phyloP scores from a whole-genome alignment of 164 flowering plant genomes.

The Stephania japonica region DNA sequence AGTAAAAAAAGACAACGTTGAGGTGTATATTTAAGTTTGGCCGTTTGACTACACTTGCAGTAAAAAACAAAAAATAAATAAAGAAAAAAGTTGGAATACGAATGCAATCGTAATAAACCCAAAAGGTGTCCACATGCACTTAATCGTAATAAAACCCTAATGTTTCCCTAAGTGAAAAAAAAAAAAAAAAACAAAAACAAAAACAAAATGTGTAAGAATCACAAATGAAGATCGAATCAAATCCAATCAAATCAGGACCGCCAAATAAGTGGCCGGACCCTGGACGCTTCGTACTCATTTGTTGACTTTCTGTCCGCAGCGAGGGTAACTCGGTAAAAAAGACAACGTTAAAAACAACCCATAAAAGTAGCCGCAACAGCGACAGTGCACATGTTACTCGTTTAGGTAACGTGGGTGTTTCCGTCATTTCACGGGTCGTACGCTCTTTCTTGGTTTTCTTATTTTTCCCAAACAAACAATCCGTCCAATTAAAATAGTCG shows the following conservation, averaged over 20 bases:
- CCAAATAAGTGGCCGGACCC: neutral
- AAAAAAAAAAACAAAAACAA: no score
- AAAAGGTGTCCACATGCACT: no score
- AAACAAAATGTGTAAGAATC: no score
- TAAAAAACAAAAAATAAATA: no score
- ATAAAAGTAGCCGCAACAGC: neutral
- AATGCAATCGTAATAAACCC: no score
- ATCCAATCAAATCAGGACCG: neutral
- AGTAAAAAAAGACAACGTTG: no score
- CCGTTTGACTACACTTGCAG: no score
- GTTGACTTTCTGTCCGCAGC: neutral
- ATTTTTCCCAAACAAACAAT: constrained; percentile 1
- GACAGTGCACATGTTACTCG: constrained; percentile 14
- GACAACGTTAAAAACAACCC: neutral
- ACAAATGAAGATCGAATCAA: no score
- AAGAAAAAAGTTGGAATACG: no score
- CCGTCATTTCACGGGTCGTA: neutral
- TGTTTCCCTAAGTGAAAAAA: no score
- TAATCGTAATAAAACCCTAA: no score
- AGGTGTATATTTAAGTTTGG: no score
- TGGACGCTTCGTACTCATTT: neutral
- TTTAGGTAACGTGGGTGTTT: constrained; percentile 6
- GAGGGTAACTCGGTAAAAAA: neutral
- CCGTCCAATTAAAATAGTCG: neutral
- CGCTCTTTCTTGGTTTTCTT: neutral